Evolutionary conservation across 1,284 basidiomycete species (phyloP).

Genomic region (Gomphus sp.): DNA sequence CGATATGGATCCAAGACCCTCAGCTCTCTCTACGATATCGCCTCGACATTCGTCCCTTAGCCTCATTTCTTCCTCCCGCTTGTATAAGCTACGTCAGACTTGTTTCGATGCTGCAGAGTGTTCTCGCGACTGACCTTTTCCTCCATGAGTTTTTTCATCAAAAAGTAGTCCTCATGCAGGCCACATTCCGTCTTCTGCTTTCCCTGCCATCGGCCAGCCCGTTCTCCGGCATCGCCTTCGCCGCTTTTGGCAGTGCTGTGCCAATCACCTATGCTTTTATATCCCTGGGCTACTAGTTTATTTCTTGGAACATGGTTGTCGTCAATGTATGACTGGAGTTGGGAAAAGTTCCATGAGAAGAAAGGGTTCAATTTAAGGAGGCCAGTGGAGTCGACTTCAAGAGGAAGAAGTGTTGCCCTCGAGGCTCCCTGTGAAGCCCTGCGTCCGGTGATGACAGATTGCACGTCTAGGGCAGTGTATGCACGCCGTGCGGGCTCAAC

Average conservation of each 20-base stretch:
- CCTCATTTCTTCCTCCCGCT: conserved; percentile 20
- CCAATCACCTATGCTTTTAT: conserved; percentile 95
- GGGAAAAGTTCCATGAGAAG: conserved; percentile 80
- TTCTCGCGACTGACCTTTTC: conserved; percentile 15
- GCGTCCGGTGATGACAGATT: conserved; percentile 90
- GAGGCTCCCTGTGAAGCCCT: conserved; percentile 89
- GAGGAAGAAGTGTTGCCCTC: conserved; percentile 71
- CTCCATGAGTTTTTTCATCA: conserved; percentile 39
- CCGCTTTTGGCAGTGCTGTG: conserved; percentile 79
- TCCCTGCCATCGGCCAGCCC: conserved; percentile 88
- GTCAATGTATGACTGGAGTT: conserved; percentile 84
- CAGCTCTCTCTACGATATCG: background rate
- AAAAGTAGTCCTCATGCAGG: conserved; percentile 81
- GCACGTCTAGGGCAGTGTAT: conserved; percentile 75
- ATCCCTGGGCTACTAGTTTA: conserved; percentile 82
- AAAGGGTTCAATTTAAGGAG: conserved; percentile 94
- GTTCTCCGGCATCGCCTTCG: conserved; percentile 70
- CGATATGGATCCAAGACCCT: background rate
- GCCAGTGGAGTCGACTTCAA: conserved; percentile 90
- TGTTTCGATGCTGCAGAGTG: background rate
- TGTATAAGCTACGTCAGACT: background rate
- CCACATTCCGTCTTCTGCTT: conserved; percentile 95
- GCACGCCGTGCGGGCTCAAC: conserved; percentile 91
- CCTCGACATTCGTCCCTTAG: conserved; percentile 17
- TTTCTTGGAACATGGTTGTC: conserved; percentile 86